Evolutionary conservation across 768 basidiomycete species (phyloP), one percentile per base, ranked within the genome.

Genomic region (Suillus discolor): DNA sequence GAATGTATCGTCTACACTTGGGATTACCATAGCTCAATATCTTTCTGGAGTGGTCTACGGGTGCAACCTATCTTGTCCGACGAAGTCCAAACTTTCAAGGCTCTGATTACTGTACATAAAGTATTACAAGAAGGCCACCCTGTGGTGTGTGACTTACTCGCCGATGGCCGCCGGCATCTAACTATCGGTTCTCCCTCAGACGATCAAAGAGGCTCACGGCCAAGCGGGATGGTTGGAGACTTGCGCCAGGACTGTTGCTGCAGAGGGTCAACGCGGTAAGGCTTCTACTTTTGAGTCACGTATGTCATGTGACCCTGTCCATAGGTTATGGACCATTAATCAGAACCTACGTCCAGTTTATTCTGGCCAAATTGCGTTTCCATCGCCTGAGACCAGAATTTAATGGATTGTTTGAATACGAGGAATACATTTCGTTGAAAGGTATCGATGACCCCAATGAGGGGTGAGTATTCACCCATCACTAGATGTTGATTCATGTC

Each of bases 221-320:
- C 97, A 99, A 74, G 96, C 96, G 0, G 92, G 94, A 18, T 99
- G 97, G 97, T 85, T 99, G 20, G 97, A 99, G 77, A 99, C 97
- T 12, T 99, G 96, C 71, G 91, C 95, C 13, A 82, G 97, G 57
- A 97, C 96, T 1, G 89, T 96, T 54, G 90, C 92, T 2, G 84
- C 70, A 12, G 90, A 98, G 72, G 90, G 90, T 34, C 81, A 84
- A 67, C 87, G 90, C 78, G 97, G 96, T 94, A 66, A 45, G 80
- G 54, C 23, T 23, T 60, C 45, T 11, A 69, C 65, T 28, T 64
- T 62, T 12, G 7, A 65, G 42, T 34, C 53, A 20, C 42, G 41
- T 53, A 20, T 57, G 20, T 47, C 53, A 39, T 47, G 28, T 54
- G 28, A 64, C 63, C 20, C 57, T 31, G 54, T 54, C 63, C 9